A percentile compares a stretch with the other conserved stretches of the same genome.
phyloP scores from a whole-genome alignment of 768 basidiomycete species.

The Ephemerocybe angulata region DNA sequence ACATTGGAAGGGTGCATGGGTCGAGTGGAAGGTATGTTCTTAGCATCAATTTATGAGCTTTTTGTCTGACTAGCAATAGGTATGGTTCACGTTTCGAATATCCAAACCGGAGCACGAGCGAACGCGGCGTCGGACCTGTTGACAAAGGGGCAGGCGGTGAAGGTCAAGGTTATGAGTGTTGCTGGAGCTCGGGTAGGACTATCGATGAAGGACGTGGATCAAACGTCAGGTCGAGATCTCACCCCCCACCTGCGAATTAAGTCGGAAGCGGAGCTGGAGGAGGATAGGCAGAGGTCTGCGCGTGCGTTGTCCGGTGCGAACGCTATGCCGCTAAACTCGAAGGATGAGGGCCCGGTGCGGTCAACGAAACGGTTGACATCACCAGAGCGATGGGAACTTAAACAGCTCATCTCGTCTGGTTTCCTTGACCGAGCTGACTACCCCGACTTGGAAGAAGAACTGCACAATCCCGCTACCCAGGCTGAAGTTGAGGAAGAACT shows the following conservation, averaged over 20 bases:
- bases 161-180: slow-evolving; percentile 95
- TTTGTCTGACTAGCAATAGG: slow-evolving; percentile 44
- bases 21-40: slow-evolving; percentile 73
- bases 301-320: slow-evolving; percentile 81
- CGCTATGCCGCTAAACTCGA: slow-evolving; percentile 67
- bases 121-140: slow-evolving; percentile 87
- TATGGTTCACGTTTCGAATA: slow-evolving; percentile 96
- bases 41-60: not conserved
- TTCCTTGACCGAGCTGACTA: slow-evolving; percentile 90
- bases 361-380: slow-evolving; percentile 90
- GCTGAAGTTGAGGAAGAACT: slow-evolving; percentile 94
- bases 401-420: slow-evolving; percentile 96
- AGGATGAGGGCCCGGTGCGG: slow-evolving; percentile 54
- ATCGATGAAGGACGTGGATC: slow-evolving; percentile 99
- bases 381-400: slow-evolving; percentile 99
- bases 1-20: slow-evolving; percentile 83
- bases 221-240: slow-evolving; percentile 82
- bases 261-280: slow-evolving; percentile 89
- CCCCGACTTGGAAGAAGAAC: slow-evolving; percentile 87
- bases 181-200: slow-evolving; percentile 78
- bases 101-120: slow-evolving; percentile 79
- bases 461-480: slow-evolving; percentile 67
- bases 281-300: slow-evolving; percentile 62
- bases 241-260: slow-evolving; percentile 94
- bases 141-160: slow-evolving; percentile 78